phyloP scores from a whole-genome alignment of 805 yeast genomes.

The Cyberlindnera nakhonratchasimensis region DNA sequence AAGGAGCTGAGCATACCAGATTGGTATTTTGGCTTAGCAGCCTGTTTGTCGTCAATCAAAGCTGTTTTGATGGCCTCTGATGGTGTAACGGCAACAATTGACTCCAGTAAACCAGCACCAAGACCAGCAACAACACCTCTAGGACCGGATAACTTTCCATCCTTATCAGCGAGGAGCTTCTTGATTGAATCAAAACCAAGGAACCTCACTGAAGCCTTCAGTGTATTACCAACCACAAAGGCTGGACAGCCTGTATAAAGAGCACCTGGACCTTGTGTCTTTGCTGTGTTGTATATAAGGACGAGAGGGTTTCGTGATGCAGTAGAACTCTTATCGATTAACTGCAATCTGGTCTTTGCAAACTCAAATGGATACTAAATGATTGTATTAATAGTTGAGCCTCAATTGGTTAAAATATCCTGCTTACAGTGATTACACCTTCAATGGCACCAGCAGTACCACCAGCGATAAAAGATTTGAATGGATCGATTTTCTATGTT shows the following conservation, averaged over 20 bases:
- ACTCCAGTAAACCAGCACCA: slow-evolving; percentile 93
- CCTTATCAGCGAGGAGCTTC: slow-evolving; percentile 67
- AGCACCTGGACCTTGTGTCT: slow-evolving; percentile 72
- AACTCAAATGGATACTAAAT: slow-evolving; percentile 84
- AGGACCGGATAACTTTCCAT: slow-evolving; percentile 85
- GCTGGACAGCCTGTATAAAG: slow-evolving; percentile 96
- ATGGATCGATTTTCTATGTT: slow-evolving; percentile 52
- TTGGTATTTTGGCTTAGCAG: slow-evolving; percentile 73
- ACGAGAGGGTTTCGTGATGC: slow-evolving; percentile 81
- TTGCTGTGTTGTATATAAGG: slow-evolving; percentile 70
- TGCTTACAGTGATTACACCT: slow-evolving; percentile 62
- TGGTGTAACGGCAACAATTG: slow-evolving; percentile 93
- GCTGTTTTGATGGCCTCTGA: slow-evolving; percentile 96
- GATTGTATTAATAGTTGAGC: slow-evolving; percentile 13
- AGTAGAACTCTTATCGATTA: slow-evolving; percentile 60
- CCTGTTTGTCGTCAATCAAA: slow-evolving; percentile 86
- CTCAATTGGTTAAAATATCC: neutral
- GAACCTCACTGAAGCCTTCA: slow-evolving; percentile 93
- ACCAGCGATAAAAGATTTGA: slow-evolving; percentile 87
- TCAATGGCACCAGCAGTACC: slow-evolving; percentile 97
- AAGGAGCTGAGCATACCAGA: slow-evolving; percentile 52
- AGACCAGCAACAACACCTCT: slow-evolving; percentile 95
- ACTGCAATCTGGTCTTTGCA: slow-evolving; percentile 90
- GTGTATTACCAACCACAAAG: slow-evolving; percentile 92
- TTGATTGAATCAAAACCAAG: slow-evolving; percentile 90